These are phyloP conservation scores for Pleurotus tuber-regium DNA, from an alignment of 768 basidiomycete genomes.

Conservation along the genomic window DNA sequence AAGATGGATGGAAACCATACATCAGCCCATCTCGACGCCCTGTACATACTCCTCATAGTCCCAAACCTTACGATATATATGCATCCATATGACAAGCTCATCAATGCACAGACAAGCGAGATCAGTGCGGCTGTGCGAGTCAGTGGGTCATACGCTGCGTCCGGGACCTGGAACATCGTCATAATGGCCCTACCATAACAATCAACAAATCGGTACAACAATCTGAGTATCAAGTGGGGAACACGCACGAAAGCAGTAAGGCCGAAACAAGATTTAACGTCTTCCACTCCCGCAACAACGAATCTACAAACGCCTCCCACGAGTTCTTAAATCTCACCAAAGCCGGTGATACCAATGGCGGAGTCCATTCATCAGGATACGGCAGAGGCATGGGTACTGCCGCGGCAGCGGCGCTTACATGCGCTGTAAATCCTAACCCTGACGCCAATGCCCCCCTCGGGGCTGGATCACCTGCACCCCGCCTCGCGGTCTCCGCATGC, in stretches of 20 bases:
- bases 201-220: neutral
- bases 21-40: conserved; percentile 72
- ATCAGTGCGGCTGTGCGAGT: conserved; percentile 60
- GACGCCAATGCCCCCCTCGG: conserved; percentile 19
- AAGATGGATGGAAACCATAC: conserved; percentile 36
- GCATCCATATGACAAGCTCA: conserved; percentile 73
- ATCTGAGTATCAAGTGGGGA: neutral
- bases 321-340: conserved; percentile 60
- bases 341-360: conserved; percentile 57
- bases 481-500: neutral
- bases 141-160: conserved; percentile 56
- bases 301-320: conserved; percentile 74
- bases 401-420: conserved; percentile 21
- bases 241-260: conserved; percentile 42
- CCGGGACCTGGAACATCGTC: conserved; percentile 60
- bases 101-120: conserved; percentile 63
- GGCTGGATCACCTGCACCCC: neutral
- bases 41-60: conserved; percentile 70
- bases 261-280: conserved; percentile 74
- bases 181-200: conserved; percentile 53
- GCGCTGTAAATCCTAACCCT: conserved; percentile 24
- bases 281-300: conserved; percentile 73
- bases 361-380: conserved; percentile 53
- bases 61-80: conserved; percentile 71
- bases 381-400: conserved; percentile 31